Evolutionary conservation across 257 asterid genomes (phyloP).

Genomic region (Solanum corneliomulleri): DNA sequence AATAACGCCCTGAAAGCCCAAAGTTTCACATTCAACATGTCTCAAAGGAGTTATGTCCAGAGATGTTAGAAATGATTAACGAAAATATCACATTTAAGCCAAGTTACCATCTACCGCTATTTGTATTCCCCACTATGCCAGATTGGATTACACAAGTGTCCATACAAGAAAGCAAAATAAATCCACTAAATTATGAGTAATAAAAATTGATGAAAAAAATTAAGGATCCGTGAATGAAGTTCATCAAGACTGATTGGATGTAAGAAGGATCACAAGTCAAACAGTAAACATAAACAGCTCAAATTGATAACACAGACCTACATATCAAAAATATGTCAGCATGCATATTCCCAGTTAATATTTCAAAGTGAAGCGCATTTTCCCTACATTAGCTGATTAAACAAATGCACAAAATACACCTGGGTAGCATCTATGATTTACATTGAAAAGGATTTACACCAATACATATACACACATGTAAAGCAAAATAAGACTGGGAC

Average conservation of each 20-base stretch:
- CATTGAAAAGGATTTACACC: not conserved
- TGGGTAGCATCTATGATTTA: not conserved
- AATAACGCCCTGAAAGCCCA: conserved; percentile 34
- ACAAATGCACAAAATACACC: not conserved
- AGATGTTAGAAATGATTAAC: not conserved
- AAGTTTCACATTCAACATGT: not conserved
- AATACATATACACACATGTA: not conserved
- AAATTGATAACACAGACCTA: not conserved
- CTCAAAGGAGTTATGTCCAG: not conserved
- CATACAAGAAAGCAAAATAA: not conserved
- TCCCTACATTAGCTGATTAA: not conserved
- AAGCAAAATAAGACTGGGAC: not conserved
- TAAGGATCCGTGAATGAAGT: not conserved
- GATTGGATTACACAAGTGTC: not conserved
- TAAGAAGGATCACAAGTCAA: not conserved
- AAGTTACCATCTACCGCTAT: not conserved
- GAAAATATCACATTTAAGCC: not conserved
- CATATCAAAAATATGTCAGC: not conserved
- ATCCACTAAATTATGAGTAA: not conserved
- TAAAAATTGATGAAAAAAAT: not conserved
- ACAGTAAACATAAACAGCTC: not conserved
- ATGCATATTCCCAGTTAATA: not conserved
- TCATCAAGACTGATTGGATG: not conserved
- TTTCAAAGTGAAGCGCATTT: not conserved
- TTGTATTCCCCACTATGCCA: not conserved